Base-by-base conservation (phyloP, 73 alveolate species). In the Symbiodinium pilosum region DNA sequence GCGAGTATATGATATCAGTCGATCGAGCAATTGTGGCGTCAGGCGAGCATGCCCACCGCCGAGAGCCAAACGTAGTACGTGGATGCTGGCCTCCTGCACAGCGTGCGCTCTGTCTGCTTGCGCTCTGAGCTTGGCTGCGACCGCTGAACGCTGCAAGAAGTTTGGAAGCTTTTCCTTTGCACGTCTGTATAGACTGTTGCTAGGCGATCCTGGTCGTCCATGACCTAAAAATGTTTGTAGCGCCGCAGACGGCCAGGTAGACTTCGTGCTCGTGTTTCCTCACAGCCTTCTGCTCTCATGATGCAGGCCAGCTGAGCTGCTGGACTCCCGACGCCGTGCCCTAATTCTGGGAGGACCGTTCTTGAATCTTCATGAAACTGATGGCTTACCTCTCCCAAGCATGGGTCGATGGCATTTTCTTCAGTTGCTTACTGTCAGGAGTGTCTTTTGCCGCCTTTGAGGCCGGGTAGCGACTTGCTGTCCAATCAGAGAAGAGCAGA, bases 271-370 rank as follows among this genome's bases (percentile, higher is more conserved):
- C 39, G 39, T 26, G 24, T 14, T 47, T n/a, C n/a, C n/a, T n/a
- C 14, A 47, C 59, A 6, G 6, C 14, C 59, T 47, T 14, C 21
- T 64, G 81, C 81, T 64, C 39, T 18, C 81, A 26, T 64, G 81
- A 24, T 64, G 81, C 81, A 64, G 81, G 81, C 81, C 24, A 38
- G 24, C 81, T 64, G 81, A 64, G 81, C 81, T n/a, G 34, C 24
- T 64, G 81, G 81, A 64, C 32, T 64, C 81, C 38, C 81, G 81
- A 64, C 81, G 81, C 81, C 81, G 38, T 64, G 81, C 81, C 81
- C 81, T 64, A 64, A 64, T 64, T 64, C 81, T 64, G 81, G 81
- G 81, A 64, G 81, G 81, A 64, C 59, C 20, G 34, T 24, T 30
- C 18, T 21, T 54, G n/a, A 54, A 54, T 54, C 4, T 30, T 21